Conservation (phyloP, 2,329 filamentous ascomycete genomes). For the Elsinoe batatas region DNA sequence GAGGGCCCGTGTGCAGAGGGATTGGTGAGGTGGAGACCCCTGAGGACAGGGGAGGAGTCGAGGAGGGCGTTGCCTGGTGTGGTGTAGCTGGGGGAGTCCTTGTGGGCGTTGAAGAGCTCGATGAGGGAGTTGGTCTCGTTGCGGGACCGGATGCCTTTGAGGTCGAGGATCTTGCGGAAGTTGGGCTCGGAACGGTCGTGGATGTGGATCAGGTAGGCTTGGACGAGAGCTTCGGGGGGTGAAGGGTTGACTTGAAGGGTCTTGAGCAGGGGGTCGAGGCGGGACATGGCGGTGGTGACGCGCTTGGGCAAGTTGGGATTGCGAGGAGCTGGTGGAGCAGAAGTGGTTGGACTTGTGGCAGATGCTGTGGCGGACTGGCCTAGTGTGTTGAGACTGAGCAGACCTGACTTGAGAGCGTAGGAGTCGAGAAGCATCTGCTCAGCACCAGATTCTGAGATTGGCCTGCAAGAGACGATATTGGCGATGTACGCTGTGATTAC, state of each 20-base stretch:
- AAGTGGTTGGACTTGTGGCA: constrained; percentile 26
- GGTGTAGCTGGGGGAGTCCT: constrained; percentile 50
- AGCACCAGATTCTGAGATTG: constrained; percentile 85
- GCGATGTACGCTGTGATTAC: constrained; percentile 68
- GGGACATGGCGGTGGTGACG: constrained; percentile 71
- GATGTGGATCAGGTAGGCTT: constrained; percentile 96
- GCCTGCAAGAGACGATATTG: constrained; percentile 79
- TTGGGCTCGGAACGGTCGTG: constrained; percentile 87
- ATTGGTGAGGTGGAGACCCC: constrained; percentile 46
- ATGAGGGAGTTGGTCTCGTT: constrained; percentile 71
- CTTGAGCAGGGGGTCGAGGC: constrained; percentile 87
- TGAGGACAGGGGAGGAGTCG: constrained; percentile 57
- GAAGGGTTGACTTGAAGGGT: constrained; percentile 88
- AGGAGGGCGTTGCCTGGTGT: constrained; percentile 48
- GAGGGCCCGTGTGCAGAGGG: constrained; percentile 29
- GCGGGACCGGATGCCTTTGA: constrained; percentile 79
- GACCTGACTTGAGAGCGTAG: constrained; percentile 74
- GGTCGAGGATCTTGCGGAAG: constrained; percentile 89
- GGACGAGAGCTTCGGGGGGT: constrained; percentile 85
- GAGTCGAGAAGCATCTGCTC: constrained; percentile 98
- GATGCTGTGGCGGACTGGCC: background rate
- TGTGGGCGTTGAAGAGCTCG: constrained; percentile 84
- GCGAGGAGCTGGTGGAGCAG: constrained; percentile 44
- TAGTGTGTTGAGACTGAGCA: constrained; percentile 58
- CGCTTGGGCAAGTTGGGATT: constrained; percentile 68